Evolutionary conservation across 140 eudicot species (phyloP).

Genomic region (Flaveria floridana): DNA sequence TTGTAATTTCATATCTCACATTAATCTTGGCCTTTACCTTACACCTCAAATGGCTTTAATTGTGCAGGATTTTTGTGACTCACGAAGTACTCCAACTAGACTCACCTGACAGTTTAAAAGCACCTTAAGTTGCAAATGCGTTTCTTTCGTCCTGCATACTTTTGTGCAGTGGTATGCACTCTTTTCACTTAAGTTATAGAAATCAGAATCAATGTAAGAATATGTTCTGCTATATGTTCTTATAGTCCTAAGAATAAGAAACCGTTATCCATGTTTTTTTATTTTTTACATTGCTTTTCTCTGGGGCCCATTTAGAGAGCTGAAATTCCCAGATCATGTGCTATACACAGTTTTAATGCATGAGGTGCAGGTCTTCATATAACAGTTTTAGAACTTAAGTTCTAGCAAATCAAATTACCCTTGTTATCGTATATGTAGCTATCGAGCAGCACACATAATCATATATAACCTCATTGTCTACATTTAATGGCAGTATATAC

Average conservation of each 20-base stretch:
- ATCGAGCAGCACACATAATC: neutral
- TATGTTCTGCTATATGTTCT: neutral
- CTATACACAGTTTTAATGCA: neutral
- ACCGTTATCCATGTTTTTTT: neutral
- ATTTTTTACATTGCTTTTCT: neutral
- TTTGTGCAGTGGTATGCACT: conserved; percentile 13
- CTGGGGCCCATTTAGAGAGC: neutral
- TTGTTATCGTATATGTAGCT: neutral
- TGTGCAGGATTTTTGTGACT: conserved; percentile 20
- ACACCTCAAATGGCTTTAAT: neutral
- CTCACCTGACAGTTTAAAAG: neutral
- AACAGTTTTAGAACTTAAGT: neutral
- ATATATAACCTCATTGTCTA: too few relatives aligned
- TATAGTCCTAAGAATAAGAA: neutral
- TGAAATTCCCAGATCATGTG: conserved; percentile 12
- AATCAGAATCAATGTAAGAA: neutral
- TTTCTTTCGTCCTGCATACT: conserved; percentile 6
- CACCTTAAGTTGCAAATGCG: neutral
- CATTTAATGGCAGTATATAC: too few relatives aligned
- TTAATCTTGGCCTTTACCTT: neutral
- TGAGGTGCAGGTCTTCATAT: neutral
- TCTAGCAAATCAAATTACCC: neutral
- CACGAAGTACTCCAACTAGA: neutral
- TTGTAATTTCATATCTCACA: neutral
- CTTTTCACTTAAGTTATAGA: conserved; percentile 8